Conservation (phyloP, 257 asterid genomes). For the Solanum pimpinellifolium region DNA sequence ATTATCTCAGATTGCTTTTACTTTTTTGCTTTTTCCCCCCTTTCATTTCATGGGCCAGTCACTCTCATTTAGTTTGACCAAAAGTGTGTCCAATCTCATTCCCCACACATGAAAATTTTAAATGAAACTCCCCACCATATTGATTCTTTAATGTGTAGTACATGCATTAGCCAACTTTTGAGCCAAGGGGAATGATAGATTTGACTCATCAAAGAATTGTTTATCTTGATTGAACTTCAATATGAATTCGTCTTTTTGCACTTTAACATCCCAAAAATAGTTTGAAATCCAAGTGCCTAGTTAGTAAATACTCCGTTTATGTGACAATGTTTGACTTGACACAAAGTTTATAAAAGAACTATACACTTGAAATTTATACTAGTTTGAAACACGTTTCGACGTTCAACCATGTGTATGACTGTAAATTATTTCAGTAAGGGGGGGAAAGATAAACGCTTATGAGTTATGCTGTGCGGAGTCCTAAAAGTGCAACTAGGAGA, state of each 20-base stretch:
- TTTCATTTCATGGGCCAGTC: slow-evolving; percentile 23
- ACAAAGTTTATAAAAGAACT: no score
- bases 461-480: background rate
- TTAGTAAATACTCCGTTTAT: background rate
- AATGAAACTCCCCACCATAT: slow-evolving; percentile 36
- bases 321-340: no score
- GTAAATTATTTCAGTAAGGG: background rate
- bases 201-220: background rate
- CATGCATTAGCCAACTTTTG: background rate
- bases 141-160: background rate
- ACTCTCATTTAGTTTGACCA: slow-evolving; percentile 56
- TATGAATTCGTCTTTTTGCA: background rate
- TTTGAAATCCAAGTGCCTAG: background rate
- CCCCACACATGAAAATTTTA: slow-evolving; percentile 14
- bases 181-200: background rate
- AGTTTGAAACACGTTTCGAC: background rate
- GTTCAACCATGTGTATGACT: no score
- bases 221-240: background rate
- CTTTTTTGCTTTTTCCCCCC: slow-evolving; percentile 28
- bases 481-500: background rate
- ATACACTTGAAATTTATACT: no score
- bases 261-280: background rate
- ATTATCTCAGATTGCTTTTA: slow-evolving; percentile 31
- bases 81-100: slow-evolving; percentile 14
- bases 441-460: background rate